phyloP scores from a whole-genome alignment of 176 grass and related monocot genomes.

The Carex myosuroides region DNA sequence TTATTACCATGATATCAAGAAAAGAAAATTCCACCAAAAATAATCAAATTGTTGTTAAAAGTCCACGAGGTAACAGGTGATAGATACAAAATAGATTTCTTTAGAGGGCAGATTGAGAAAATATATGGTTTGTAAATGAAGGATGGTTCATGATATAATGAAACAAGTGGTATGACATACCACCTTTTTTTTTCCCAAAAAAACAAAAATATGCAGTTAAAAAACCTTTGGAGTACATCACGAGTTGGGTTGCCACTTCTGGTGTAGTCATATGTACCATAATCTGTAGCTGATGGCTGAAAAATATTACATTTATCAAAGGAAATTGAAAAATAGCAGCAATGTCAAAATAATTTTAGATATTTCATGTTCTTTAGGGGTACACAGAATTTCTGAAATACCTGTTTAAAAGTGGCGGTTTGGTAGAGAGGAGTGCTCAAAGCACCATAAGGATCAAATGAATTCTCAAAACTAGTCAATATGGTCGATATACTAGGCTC shows the following conservation, averaged over 20 bases:
- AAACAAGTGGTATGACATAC: background rate
- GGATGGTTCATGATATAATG: background rate
- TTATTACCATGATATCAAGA: slow-evolving; percentile 21
- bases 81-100: background rate
- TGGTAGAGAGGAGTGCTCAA: slow-evolving; percentile 95
- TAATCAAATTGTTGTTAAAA: background rate
- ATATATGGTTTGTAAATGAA: background rate
- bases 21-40: slow-evolving; percentile 7
- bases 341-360: background rate
- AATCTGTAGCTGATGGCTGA: slow-evolving; percentile 79
- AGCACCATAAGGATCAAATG: slow-evolving; percentile 73
- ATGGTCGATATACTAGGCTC: slow-evolving; percentile 76
- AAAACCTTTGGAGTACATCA: slow-evolving; percentile 89
- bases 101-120: background rate
- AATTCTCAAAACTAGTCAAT: slow-evolving; percentile 72
- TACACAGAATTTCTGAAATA: slow-evolving; percentile 19
- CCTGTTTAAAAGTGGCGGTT: slow-evolving; percentile 97
- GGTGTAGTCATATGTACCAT: slow-evolving; percentile 91
- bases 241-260: slow-evolving; percentile 96
- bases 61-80: background rate
- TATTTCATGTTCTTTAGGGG: background rate
- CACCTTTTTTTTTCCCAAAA: background rate
- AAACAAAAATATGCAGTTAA: slow-evolving; percentile 10
- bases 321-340: background rate
- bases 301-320: background rate